These are phyloP conservation scores for Haplosporangium sp. DNA, from an alignment of 371 early-diverging fungal species.

Conservation along the genomic window DNA sequence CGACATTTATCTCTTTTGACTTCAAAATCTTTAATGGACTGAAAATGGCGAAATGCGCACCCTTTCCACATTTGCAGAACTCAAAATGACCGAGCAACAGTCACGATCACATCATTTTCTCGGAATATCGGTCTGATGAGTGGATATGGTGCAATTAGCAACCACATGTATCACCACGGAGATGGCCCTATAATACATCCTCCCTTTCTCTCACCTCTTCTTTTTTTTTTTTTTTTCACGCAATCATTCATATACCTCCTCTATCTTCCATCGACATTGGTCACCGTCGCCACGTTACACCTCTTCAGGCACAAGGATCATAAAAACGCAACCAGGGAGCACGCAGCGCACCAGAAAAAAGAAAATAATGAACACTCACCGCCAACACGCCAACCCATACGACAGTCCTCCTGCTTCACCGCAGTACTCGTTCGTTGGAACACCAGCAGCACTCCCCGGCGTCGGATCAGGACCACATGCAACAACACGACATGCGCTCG, in stretches of 20 bases:
- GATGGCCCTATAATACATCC: neutral
- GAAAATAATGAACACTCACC: neutral
- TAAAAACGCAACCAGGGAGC: neutral
- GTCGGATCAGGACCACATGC: neutral
- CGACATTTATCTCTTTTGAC: too few relatives aligned
- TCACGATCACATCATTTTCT: constrained; percentile 8
- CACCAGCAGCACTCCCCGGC: neutral
- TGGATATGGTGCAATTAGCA: constrained; percentile 26
- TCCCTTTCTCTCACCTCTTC: neutral
- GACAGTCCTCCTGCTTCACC: constrained; percentile 52
- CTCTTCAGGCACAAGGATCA: neutral
- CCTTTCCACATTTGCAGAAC: too few relatives aligned
- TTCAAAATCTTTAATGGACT: too few relatives aligned
- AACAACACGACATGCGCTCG: neutral
- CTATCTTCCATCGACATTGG: neutral
- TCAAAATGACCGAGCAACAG: constrained; percentile 1
- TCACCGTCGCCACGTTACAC: neutral
- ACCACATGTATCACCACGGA: neutral
- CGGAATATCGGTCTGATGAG: constrained; percentile 16
- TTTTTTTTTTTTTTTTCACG: neutral
- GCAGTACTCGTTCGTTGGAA: constrained; percentile 2
- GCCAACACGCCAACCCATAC: constrained; percentile 18
- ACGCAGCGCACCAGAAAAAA: neutral
- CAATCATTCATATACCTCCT: constrained; percentile 1
- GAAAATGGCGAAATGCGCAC: too few relatives aligned